Evolutionary conservation across 73 alveolate species (phyloP).

Genomic region (Tetrahymena thermophila): DNA sequence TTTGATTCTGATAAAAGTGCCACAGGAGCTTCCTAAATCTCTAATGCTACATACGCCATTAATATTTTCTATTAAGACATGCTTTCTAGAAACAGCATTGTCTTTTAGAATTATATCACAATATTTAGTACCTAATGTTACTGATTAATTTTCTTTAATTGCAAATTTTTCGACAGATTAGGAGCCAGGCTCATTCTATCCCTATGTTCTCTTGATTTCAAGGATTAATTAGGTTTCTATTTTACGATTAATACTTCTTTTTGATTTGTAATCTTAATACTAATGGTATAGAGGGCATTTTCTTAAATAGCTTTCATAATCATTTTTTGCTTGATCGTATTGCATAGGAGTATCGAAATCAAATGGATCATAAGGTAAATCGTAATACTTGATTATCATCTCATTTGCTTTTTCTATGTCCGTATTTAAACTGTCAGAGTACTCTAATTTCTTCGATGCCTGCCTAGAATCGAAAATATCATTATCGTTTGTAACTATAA

Average conservation of each 20-base stretch:
- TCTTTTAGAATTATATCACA: neutral
- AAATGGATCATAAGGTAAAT: neutral
- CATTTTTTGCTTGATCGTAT: neutral
- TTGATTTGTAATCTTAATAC: neutral
- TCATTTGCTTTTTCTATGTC: neutral
- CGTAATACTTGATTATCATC: neutral
- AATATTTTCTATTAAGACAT: neutral
- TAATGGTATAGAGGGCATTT: neutral
- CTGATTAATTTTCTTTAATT: neutral
- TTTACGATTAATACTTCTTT: neutral
- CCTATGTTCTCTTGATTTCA: neutral
- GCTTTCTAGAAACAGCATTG: neutral
- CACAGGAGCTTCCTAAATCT: neutral
- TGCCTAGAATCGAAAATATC: neutral
- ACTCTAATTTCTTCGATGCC: neutral
- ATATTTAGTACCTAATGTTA: neutral
- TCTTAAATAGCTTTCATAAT: neutral
- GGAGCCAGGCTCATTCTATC: neutral
- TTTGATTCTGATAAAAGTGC: neutral
- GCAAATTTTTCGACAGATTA: neutral
- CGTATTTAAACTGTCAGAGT: neutral
- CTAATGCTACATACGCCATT: neutral
- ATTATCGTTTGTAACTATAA: neutral
- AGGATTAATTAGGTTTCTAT: neutral
- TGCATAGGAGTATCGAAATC: neutral